phyloP scores from a whole-genome alignment of 495 filamentous ascomycete genomes.

The Daldinia vernicosa region DNA sequence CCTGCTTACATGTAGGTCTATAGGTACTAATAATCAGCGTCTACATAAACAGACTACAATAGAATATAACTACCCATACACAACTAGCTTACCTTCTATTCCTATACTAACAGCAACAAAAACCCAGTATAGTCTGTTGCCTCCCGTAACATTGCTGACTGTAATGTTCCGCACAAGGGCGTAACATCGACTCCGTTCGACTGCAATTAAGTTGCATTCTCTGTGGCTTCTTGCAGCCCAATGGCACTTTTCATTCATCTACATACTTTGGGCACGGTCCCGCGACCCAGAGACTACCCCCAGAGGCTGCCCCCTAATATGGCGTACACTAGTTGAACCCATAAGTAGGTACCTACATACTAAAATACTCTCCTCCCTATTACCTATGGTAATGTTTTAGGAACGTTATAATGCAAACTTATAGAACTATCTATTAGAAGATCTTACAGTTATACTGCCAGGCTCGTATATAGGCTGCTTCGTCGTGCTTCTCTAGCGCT shows the following conservation, averaged over 20 bases:
- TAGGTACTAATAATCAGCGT: too few relatives aligned
- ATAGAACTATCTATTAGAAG: background rate
- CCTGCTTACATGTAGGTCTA: background rate
- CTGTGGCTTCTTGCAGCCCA: conserved; percentile 9
- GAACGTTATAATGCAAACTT: background rate
- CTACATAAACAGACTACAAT: too few relatives aligned
- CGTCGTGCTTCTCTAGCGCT: conserved; percentile 38
- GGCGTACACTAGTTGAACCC: background rate
- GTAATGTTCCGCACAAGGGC: background rate
- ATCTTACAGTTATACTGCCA: background rate
- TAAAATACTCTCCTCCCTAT: background rate
- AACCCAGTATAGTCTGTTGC: background rate
- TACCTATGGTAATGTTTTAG: background rate
- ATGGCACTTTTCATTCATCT: conserved; percentile 2
- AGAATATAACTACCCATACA: too few relatives aligned
- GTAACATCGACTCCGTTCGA: conserved; percentile 2
- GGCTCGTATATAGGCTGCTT: conserved; percentile 1
- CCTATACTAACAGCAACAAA: background rate
- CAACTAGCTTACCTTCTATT: background rate
- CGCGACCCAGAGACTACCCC: background rate
- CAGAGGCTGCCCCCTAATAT: background rate
- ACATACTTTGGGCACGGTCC: conserved; percentile 2
- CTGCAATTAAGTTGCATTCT: conserved; percentile 1
- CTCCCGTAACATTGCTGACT: background rate
- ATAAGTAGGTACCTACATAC: background rate